Evolutionary conservation across 345 rosid species (phyloP).

Genomic region (Anacardium occidentale): DNA sequence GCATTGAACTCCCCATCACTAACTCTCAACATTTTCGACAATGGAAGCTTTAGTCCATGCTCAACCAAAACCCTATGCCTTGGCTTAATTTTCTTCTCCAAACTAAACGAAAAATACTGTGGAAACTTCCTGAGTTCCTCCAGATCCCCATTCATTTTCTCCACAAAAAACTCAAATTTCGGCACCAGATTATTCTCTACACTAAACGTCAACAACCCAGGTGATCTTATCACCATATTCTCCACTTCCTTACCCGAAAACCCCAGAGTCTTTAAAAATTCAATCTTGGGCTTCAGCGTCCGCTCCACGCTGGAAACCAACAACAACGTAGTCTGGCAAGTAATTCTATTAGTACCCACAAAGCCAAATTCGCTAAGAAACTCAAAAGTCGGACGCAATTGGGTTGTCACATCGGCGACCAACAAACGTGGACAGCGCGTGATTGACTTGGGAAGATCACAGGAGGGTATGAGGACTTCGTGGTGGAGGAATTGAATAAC

Average conservation of each 20-base stretch:
- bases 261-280: conserved; percentile 49
- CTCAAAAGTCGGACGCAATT: conserved; percentile 55
- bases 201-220: conserved; percentile 68
- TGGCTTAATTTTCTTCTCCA: conserved; percentile 82
- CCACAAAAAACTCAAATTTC: conserved; percentile 55
- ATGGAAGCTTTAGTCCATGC: conserved; percentile 52
- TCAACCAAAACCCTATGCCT: conserved; percentile 61
- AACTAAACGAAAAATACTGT: conserved; percentile 85
- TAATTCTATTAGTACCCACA: conserved; percentile 37
- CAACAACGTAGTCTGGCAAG: conserved; percentile 53
- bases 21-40: conserved; percentile 72
- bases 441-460: conserved; percentile 53
- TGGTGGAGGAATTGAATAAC: conserved; percentile 57
- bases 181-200: conserved; percentile 67
- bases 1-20: conserved; percentile 74
- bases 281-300: conserved; percentile 59
- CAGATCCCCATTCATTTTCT: conserved; percentile 64
- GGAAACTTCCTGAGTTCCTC: conserved; percentile 69
- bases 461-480: conserved; percentile 51
- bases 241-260: conserved; percentile 52
- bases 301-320: conserved; percentile 62
- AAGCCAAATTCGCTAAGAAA: conserved; percentile 64
- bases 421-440: conserved; percentile 68
- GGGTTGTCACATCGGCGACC: conserved; percentile 45
- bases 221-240: conserved; percentile 73